Percentiles rank a stretch among this genome's conserved stretches.
Conservation (phyloP, 1,139 yeast species). For the Zygosaccharomyces pseudobailii region DNA sequence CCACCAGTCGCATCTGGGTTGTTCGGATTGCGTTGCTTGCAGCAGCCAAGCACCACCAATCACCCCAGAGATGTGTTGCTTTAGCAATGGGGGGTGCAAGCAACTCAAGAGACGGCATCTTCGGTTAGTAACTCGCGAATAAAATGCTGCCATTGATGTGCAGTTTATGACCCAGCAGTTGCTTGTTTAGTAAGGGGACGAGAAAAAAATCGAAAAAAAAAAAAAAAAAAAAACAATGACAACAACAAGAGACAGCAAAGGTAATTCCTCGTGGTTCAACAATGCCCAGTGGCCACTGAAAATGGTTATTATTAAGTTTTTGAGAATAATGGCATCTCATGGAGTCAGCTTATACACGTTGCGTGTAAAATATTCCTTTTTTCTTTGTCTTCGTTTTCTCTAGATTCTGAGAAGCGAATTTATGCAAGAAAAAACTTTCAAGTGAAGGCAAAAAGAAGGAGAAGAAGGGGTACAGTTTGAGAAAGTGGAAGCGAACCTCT, state of each 20-base stretch:
- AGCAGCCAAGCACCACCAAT: not conserved
- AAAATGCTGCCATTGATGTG: not conserved
- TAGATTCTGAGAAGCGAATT: not conserved
- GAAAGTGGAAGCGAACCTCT: slow-evolving; percentile 7
- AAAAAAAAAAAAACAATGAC: not conserved
- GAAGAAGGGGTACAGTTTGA: slow-evolving; percentile 7
- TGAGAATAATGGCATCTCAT: not conserved
- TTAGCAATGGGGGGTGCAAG: not conserved
- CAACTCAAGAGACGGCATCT: not conserved
- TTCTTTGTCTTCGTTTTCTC: not conserved
- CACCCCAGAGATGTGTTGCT: not conserved
- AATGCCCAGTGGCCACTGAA: not conserved
- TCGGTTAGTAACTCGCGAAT: not conserved
- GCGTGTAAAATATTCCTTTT: not conserved
- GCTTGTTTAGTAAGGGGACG: not conserved
- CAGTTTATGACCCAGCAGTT: not conserved
- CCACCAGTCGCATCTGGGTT: not conserved
- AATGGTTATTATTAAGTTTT: not conserved
- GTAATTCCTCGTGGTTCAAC: not conserved
- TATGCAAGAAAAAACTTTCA: slow-evolving; percentile 1
- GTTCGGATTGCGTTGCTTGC: not conserved
- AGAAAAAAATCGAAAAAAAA: not conserved
- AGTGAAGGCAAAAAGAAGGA: slow-evolving; percentile 1
- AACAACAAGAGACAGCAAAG: not conserved
- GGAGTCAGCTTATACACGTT: not conserved